Percentiles rank a stretch among this genome's conserved stretches.
Conservation (phyloP, 805 yeast genomes). For the Zygosaccharomyces kombuchaensis region DNA sequence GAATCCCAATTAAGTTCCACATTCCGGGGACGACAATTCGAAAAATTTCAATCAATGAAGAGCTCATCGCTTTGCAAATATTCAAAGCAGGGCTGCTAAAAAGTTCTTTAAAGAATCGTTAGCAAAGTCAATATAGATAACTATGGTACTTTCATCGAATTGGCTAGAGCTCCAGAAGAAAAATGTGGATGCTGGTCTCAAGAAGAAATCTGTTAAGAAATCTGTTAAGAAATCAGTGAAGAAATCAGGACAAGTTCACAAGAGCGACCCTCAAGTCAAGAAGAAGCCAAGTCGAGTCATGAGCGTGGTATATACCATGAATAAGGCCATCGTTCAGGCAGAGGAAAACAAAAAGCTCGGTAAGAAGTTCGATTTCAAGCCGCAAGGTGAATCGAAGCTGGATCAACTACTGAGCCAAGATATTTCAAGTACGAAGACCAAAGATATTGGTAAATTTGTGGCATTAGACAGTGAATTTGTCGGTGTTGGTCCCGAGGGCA, state of each 20-base stretch:
- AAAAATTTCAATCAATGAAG: conserved; percentile 1
- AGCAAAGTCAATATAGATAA: neutral
- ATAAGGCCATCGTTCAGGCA: conserved; percentile 24
- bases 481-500: conserved; percentile 76
- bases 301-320: conserved; percentile 33
- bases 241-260: neutral
- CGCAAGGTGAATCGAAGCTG: conserved; percentile 7
- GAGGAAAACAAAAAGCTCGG: conserved; percentile 25
- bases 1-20: neutral
- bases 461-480: conserved; percentile 95
- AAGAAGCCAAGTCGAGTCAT: conserved; percentile 22
- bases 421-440: conserved; percentile 26
- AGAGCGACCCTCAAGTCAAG: conserved; percentile 1
- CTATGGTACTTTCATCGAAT: conserved; percentile 36
- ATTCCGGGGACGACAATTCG: neutral
- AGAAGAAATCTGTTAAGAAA: conserved; percentile 8
- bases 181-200: conserved; percentile 14
- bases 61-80: conserved; percentile 10
- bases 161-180: conserved; percentile 32
- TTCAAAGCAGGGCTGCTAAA: neutral
- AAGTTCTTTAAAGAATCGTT: neutral
- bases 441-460: conserved; percentile 62
- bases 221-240: neutral
- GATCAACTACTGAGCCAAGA: conserved; percentile 1
- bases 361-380: conserved; percentile 19